Percentiles rank a stretch among this genome's conserved stretches.
phyloP scores from a whole-genome alignment of 306 rosid genomes.

The Echinosophora koreensis region DNA sequence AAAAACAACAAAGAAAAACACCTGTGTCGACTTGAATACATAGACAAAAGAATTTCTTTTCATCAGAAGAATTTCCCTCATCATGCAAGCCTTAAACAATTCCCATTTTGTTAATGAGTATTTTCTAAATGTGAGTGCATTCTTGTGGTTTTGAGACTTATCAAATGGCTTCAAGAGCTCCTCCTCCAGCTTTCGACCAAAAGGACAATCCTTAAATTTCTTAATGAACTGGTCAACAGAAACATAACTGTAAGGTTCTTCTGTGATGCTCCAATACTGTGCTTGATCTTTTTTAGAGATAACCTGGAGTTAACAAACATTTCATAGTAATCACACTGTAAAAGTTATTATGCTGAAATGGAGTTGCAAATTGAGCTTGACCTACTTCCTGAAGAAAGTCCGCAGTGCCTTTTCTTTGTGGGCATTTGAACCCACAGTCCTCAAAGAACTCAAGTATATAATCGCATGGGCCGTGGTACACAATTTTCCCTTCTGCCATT shows the following conservation, averaged over 20 bases:
- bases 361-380: neutral
- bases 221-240: slow-evolving; percentile 50
- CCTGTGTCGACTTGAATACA: slow-evolving; percentile 71
- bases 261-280: slow-evolving; percentile 60
- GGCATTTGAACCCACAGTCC: slow-evolving; percentile 61
- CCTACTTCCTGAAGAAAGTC: slow-evolving; percentile 76
- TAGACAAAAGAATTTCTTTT: slow-evolving; percentile 64
- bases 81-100: slow-evolving; percentile 57
- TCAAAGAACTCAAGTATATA: slow-evolving; percentile 54
- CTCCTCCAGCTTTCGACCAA: slow-evolving; percentile 54
- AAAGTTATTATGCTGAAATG: slow-evolving; percentile 15
- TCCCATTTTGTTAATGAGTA: slow-evolving; percentile 62
- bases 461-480: slow-evolving; percentile 70
- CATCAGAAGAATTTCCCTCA: slow-evolving; percentile 66
- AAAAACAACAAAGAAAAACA: slow-evolving; percentile 16
- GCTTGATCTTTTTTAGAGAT: slow-evolving; percentile 65
- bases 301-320: slow-evolving; percentile 51
- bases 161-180: slow-evolving; percentile 54
- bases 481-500: slow-evolving; percentile 69
- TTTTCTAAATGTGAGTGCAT: slow-evolving; percentile 50
- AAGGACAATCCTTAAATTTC: slow-evolving; percentile 54
- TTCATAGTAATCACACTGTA: slow-evolving; percentile 5
- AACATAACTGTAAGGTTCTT: slow-evolving; percentile 50
- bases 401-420: slow-evolving; percentile 62
- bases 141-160: slow-evolving; percentile 49